Evolutionary conservation across 257 asterid genomes (phyloP), one percentile per base, ranked within the genome.

Genomic region (Solanum pimpinellifolium): DNA sequence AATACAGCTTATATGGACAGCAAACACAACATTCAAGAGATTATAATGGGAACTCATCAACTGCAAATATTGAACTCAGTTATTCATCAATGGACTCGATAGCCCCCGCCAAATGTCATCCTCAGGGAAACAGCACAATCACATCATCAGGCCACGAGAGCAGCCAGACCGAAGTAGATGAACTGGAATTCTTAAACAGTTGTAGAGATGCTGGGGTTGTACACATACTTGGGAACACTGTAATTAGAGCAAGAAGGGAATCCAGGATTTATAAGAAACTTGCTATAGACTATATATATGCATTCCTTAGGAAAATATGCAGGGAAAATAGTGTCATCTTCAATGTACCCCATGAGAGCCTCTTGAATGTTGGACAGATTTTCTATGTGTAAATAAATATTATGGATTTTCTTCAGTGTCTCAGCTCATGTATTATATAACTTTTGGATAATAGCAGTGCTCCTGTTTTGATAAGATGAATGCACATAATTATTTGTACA

Each of bases 261-360:
- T 73, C 90, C 23, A 66, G 87, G 84, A 46, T 86, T 39, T 73
- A 37, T 56, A 89, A 83, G 89, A 86, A 86, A 83, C 85, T 89
- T 8, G 90, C 87, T 12, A 86, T 89, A 47, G 87, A 89, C 80
- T 86, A 82, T 56, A 75, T 83, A 35, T 89, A 89, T 86, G 90
- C 88, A 44, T 89, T 89, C 42, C 88, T 89, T 31, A 89, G 90
- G 86, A 89, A 86, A 75, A 89, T 88, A 37, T 88, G 89, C 87
- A 88, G 89, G 89, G 87, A 88, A 70, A 88, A 88, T 83, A 88
- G 90, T 88, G 90, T 86, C 8, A 88, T 88, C 31, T 88, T 88
- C 80, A 88, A 88, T 42, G 87, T 88, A 42, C 90, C 90, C 11
- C 90, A 88, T 72, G 90, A 88, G 86, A 88, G 90, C 85, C 90